phyloP scores from a whole-genome alignment of 2,329 filamentous ascomycete species.

The Mycosphaerella sp. region DNA sequence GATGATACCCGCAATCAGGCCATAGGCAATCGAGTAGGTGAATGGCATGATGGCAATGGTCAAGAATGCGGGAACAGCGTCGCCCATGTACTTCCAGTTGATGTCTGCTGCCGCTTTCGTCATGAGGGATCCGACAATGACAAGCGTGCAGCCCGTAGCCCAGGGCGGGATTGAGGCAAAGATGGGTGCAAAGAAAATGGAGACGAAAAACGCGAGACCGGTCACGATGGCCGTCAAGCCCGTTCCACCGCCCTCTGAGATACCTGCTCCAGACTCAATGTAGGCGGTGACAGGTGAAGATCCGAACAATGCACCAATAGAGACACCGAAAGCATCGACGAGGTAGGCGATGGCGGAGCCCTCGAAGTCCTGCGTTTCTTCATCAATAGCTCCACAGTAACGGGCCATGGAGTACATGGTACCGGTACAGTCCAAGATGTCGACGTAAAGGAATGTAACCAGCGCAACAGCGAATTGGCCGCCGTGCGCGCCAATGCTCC shows the following conservation, averaged over 20 bases:
- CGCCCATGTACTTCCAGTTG: slow-evolving; percentile 82
- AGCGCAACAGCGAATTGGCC: slow-evolving; percentile 76
- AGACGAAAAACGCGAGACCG: slow-evolving; percentile 77
- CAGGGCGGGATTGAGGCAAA: slow-evolving; percentile 84
- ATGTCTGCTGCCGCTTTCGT: slow-evolving; percentile 69
- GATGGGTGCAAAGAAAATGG: slow-evolving; percentile 83
- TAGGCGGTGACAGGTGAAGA: slow-evolving; percentile 71
- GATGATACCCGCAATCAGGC: slow-evolving; percentile 72
- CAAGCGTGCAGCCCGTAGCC: slow-evolving; percentile 82
- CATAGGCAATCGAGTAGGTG: slow-evolving; percentile 82
- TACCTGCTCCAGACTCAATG: slow-evolving; percentile 83
- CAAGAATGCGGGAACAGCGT: slow-evolving; percentile 76
- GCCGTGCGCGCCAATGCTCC: slow-evolving; percentile 61
- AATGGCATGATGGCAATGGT: slow-evolving; percentile 84
- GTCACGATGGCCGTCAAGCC: slow-evolving; percentile 75
- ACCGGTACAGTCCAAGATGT: slow-evolving; percentile 80
- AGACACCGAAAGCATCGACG: slow-evolving; percentile 74
- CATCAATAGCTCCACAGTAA: slow-evolving; percentile 73
- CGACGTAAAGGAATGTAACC: slow-evolving; percentile 84
- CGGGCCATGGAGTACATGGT: slow-evolving; percentile 86
- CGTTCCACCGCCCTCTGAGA: slow-evolving; percentile 78
- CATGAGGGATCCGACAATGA: slow-evolving; percentile 88
- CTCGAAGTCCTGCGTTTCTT: slow-evolving; percentile 79
- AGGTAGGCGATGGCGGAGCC: slow-evolving; percentile 77
- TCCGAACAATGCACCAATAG: slow-evolving; percentile 71